Conservation (phyloP, 257 asterid genomes). For the Anisodus acutangulus region DNA sequence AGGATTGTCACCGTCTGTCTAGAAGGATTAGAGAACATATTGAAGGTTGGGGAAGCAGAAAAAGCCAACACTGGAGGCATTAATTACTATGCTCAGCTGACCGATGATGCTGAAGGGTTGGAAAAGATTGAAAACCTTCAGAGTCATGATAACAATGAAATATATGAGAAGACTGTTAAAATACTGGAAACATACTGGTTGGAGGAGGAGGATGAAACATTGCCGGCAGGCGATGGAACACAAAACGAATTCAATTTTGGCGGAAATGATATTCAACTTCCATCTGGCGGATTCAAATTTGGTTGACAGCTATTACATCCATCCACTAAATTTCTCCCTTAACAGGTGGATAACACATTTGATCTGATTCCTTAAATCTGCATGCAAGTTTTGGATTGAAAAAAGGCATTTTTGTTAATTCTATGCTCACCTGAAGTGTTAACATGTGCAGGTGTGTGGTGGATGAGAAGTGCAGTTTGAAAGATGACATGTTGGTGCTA, state of each 20-base stretch:
- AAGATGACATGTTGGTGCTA: slow-evolving; percentile 44
- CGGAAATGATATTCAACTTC: slow-evolving; percentile 61
- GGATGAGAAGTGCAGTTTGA: slow-evolving; percentile 40
- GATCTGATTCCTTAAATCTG: background rate
- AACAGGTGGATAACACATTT: slow-evolving; percentile 10
- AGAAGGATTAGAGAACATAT: slow-evolving; percentile 90
- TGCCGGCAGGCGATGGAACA: slow-evolving; percentile 57
- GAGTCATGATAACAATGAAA: slow-evolving; percentile 87
- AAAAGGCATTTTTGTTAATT: background rate
- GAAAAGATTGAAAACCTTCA: slow-evolving; percentile 90
- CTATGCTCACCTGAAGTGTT: background rate
- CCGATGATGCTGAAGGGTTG: slow-evolving; percentile 84
- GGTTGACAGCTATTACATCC: slow-evolving; percentile 54
- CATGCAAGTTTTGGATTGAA: background rate
- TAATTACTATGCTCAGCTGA: slow-evolving; percentile 71
- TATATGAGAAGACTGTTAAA: slow-evolving; percentile 88
- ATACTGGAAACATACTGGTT: slow-evolving; percentile 89
- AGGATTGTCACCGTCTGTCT: slow-evolving; percentile 83
- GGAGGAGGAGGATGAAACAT: slow-evolving; percentile 76
- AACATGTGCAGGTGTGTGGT: slow-evolving; percentile 34
- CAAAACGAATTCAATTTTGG: slow-evolving; percentile 79
- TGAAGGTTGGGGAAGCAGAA: slow-evolving; percentile 92
- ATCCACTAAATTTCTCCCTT: slow-evolving; percentile 13
- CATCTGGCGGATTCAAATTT: slow-evolving; percentile 84
- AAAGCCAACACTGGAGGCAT: slow-evolving; percentile 62